A percentile compares a stretch with the other conserved stretches of the same genome.
Evolutionary conservation across 78 protist genomes (phyloP).

Genomic region (Tieghemostelium lacteum): DNA sequence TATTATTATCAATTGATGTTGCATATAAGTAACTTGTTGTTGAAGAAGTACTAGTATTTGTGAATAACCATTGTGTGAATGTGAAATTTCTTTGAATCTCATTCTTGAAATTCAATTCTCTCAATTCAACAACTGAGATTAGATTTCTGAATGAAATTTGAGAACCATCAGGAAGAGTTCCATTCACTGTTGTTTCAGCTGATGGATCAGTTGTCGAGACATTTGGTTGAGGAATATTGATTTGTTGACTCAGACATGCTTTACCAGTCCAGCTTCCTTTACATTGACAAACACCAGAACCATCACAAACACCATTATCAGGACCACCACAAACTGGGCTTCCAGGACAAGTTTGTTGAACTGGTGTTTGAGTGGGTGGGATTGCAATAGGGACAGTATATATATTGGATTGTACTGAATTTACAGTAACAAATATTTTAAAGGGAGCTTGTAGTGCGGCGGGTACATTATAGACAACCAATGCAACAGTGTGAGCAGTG

Average conservation of each 20-base stretch:
- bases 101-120: slow-evolving; percentile 5
- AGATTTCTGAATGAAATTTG: not conserved
- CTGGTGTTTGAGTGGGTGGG: too few species aligned
- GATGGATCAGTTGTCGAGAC: not conserved
- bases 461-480: too few species aligned
- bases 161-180: too few species aligned
- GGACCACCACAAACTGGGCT: slow-evolving; percentile 9
- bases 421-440: too few species aligned
- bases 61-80: not conserved
- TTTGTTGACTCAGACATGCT: not conserved
- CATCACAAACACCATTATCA: slow-evolving; percentile 8
- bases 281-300: too few species aligned
- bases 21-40: too few species aligned
- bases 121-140: not conserved
- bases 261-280: not conserved
- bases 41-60: not conserved
- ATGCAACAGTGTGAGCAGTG: too few species aligned
- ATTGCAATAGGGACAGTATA: too few species aligned
- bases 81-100: not conserved
- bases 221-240: not conserved
- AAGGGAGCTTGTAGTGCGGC: too few species aligned
- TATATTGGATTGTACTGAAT: too few species aligned
- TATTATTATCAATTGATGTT: too few species aligned
- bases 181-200: not conserved
- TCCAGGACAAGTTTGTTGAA: too few species aligned